Percentiles rank a stretch among this genome's conserved stretches.
phyloP scores from a whole-genome alignment of 2,329 filamentous ascomycete genomes.

The Neofusicoccum sp. region DNA sequence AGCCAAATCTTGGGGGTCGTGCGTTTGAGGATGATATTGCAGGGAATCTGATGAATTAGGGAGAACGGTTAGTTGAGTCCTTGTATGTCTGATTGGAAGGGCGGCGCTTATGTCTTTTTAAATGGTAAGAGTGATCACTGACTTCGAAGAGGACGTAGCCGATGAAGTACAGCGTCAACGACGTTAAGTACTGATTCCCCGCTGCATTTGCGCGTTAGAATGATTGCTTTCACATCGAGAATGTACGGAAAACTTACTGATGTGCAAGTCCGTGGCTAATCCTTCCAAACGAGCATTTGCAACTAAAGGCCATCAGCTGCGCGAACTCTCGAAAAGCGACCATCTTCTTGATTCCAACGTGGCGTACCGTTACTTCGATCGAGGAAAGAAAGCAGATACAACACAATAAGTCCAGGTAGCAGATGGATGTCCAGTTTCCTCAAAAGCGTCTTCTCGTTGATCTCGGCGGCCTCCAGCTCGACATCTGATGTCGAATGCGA shows the following conservation, averaged over 20 bases:
- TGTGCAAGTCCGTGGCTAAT: slow-evolving; percentile 32
- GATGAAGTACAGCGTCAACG: slow-evolving; percentile 67
- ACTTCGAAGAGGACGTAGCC: slow-evolving; percentile 52
- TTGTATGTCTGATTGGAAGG: background rate
- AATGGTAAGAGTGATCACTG: background rate
- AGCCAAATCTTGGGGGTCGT: slow-evolving; percentile 56
- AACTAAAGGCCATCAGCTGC: slow-evolving; percentile 26
- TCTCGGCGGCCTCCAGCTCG: slow-evolving; percentile 28
- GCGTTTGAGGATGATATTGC: slow-evolving; percentile 64
- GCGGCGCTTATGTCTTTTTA: background rate
- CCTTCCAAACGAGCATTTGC: slow-evolving; percentile 51
- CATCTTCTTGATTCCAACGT: background rate
- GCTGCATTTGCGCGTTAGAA: slow-evolving; percentile 27
- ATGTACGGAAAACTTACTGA: slow-evolving; percentile 28
- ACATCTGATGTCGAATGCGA: slow-evolving; percentile 5
- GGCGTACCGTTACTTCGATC: slow-evolving; percentile 40
- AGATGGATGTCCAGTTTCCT: slow-evolving; percentile 55
- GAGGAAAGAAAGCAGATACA: slow-evolving; percentile 45
- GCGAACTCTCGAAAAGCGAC: background rate
- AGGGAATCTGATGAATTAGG: slow-evolving; percentile 50
- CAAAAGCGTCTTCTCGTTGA: slow-evolving; percentile 61
- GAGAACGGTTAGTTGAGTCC: background rate
- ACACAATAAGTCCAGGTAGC: slow-evolving; percentile 45
- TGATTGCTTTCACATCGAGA: background rate
- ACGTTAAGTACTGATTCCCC: slow-evolving; percentile 62